phyloP scores from a whole-genome alignment of 371 early-diverging fungal species.

The Dichotomocladium elegans region DNA sequence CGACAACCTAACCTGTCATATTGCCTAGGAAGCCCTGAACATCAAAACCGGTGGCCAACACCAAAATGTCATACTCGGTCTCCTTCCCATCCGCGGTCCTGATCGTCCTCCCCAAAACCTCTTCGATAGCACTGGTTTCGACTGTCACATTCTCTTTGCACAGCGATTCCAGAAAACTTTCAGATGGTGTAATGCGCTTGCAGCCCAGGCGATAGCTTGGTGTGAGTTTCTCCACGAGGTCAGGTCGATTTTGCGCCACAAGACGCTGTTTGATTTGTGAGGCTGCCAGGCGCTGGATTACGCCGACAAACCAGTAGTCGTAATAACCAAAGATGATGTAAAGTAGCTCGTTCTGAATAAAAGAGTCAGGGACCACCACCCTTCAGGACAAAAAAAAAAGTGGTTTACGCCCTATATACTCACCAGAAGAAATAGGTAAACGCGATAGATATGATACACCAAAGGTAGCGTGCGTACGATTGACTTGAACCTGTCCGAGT shows the following conservation, averaged over 20 bases:
- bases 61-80: slow-evolving; percentile 47
- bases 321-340: slow-evolving; percentile 13
- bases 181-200: slow-evolving; percentile 47
- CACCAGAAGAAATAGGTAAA: slow-evolving; percentile 13
- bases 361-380: too few relatives aligned
- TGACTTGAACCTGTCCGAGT: slow-evolving; percentile 5
- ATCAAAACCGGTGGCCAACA: slow-evolving; percentile 64
- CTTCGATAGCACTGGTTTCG: slow-evolving; percentile 30
- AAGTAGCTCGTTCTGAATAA: slow-evolving; percentile 9
- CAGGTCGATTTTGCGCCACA: slow-evolving; percentile 3
- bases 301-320: neutral
- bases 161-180: slow-evolving; percentile 46
- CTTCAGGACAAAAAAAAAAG: neutral
- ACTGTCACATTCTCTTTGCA: slow-evolving; percentile 41
- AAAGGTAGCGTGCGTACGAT: slow-evolving; percentile 17
- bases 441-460: slow-evolving; percentile 15
- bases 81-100: slow-evolving; percentile 30
- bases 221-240: slow-evolving; percentile 6
- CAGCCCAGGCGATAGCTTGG: slow-evolving; percentile 17
- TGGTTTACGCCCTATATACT: neutral
- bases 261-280: neutral
- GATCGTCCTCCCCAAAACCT: slow-evolving; percentile 40
- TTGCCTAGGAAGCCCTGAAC: slow-evolving; percentile 34
- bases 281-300: neutral
- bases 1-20: slow-evolving; percentile 24